A percentile compares a stretch with the other conserved stretches of the same genome.
Conservation (phyloP, 441 rosid species). For the Arabidopsis lyrata region DNA sequence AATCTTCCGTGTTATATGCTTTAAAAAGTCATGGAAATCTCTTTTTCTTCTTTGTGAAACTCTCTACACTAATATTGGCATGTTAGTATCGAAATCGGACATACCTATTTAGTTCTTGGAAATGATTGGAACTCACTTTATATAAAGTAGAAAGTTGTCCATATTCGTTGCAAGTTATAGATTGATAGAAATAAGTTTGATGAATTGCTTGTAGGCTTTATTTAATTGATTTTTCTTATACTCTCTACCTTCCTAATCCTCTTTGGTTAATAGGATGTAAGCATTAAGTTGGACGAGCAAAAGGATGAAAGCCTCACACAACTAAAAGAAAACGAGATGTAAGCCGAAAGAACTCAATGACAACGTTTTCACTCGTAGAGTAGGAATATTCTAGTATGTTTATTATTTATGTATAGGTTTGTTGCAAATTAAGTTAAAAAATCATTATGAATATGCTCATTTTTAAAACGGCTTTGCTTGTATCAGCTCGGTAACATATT, state of each 20-base stretch:
- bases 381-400: neutral
- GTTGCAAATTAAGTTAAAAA: neutral
- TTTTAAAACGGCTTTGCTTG: neutral
- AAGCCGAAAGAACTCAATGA: conserved; percentile 47
- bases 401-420: neutral
- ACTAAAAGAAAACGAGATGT: conserved; percentile 95
- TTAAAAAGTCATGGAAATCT: neutral
- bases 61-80: conserved; percentile 10
- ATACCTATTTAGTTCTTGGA: neutral
- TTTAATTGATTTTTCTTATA: neutral
- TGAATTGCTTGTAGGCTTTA: conserved; percentile 8
- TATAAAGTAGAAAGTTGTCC: neutral
- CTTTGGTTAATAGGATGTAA: conserved; percentile 71
- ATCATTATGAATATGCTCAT: conserved; percentile 6
- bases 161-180: neutral
- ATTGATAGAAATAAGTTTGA: conserved; percentile 2
- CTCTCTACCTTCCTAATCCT: conserved; percentile 17
- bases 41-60: conserved; percentile 11
- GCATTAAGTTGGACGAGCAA: conserved; percentile 85
- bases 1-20: conserved; percentile 1
- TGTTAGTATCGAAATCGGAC: conserved; percentile 3
- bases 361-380: neutral
- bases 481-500: neutral
- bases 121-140: neutral
- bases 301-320: conserved; percentile 82